Evolutionary conservation across 1,284 basidiomycete genomes (phyloP), one percentile per base, ranked within the genome.

Genomic region (Pisolithus thermaeus): DNA sequence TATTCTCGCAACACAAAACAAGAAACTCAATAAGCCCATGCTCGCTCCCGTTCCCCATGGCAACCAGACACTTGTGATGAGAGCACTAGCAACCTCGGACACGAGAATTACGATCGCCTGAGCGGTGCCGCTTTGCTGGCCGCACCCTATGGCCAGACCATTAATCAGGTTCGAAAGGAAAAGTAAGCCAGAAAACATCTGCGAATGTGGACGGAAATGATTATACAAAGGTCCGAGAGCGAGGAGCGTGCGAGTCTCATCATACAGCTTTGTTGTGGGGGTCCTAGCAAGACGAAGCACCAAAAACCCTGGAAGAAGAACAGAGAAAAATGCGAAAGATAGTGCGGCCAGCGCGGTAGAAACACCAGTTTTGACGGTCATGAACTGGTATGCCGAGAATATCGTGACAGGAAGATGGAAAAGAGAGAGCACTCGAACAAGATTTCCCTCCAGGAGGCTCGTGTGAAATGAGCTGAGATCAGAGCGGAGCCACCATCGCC

Each of bases 11-110:
- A 97, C 90, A 54, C 90, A 93, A 58, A 95, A 86, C 61, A 97
- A 73, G 72, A 97, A 96, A 66, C 90, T 92, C 53, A 94, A 84
- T 20, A 92, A 79, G 14, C 93, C 95, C 95, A 97, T 97, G 58
- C 92, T 90, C 1, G 95, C 93, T 3, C 95, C 94, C 50, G 90
- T 88, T 39, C 91, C 93, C 95, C 95, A 98, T 16, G 95, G 94
- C 52, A 95, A 78, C 92, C 93, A 97, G 39, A 97, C 76, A 53
- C 89, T 92, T 39, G 93, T 96, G 30, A 90, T 80, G 49, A 96
- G 73, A 5, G 92, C 88, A 40, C 86, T 82, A 30, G 77, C 76
- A 16, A 97, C 84, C 66, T 97, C 93, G 27, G 91, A 80, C 14
- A 95, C 78, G 18, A 96, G 75, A 56, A 99, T 83, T 50, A 97